Base-by-base conservation (phyloP, 176 grass and related monocot genomes). In the Paspalum vaginatum region DNA sequence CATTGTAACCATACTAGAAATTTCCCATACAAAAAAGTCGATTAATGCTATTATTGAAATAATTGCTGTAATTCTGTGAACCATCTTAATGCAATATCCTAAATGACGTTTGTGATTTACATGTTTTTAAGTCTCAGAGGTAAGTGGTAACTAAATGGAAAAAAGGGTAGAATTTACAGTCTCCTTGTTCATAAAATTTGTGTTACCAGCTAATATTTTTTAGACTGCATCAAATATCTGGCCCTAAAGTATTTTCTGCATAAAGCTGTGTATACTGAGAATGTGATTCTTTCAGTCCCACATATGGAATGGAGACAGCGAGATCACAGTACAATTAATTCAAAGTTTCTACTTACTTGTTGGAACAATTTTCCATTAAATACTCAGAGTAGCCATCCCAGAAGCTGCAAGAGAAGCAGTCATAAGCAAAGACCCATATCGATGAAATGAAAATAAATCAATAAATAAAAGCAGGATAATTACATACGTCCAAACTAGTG, bases 331-430 rank as follows among this genome's bases (percentile, higher is more conserved):
- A 85, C 42, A 62, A 76, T 76, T 42, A 62, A 76, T 76, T 42
- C 13, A 59, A 65, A 68, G 70, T 78, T 4, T 48, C 5, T 82
- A 85, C 88, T 67, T 95, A 99, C 96, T 99, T 95, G 76, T 95
- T 99, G 8, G 86, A 88, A 85, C 72, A 94, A 79, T 86, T 91
- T 61, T 99, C 96, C 90, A 99, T 95, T 79, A 92, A 90, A 74
- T 99, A 99, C 79, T 99, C 96, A 77, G 95, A 99, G 72, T 99
- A 99, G 56, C 83, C 90, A 91, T 99, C 96, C 96, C 96, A 99
- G 82, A 99, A 99, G 25, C 96, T 99, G 90, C 72, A 91, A 91
- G 39, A 89, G 58, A 85, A 91, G 68, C 25, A 80, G 27, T 77
- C 44, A 86, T 54, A 52, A 68, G 75, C 63, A 15, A 52, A 79